A percentile compares a stretch with the other conserved stretches of the same genome.
phyloP scores from a whole-genome alignment of 139 green algal species.

The Tetraselmis striata region DNA sequence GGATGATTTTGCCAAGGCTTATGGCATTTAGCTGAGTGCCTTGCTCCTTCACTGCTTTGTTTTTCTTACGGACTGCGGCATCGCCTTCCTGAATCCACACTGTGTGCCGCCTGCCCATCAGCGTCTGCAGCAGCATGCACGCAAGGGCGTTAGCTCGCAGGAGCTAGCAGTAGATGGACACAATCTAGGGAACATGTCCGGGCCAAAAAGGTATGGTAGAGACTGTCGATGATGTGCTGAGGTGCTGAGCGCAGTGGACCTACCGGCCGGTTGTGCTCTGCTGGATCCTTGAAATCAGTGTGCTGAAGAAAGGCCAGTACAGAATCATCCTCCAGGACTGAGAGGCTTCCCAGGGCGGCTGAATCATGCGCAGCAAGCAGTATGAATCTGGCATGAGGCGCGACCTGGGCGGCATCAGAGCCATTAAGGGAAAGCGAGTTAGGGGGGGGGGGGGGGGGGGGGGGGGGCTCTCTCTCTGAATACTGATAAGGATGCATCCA shows the following conservation, averaged over 20 bases:
- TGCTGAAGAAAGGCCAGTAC: background rate
- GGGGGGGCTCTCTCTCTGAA: too few relatives aligned
- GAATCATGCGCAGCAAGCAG: background rate
- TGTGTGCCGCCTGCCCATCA: background rate
- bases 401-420: background rate
- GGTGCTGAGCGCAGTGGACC: too few relatives aligned
- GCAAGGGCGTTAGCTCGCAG: too few relatives aligned
- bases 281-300: background rate
- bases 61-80: background rate
- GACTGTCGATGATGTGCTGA: too few relatives aligned
- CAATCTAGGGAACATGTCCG: too few relatives aligned
- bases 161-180: too few relatives aligned
- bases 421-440: too few relatives aligned
- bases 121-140: background rate
- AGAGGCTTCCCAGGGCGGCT: background rate
- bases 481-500: too few relatives aligned
- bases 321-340: background rate
- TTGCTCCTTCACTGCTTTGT: background rate
- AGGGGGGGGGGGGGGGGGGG: too few relatives aligned
- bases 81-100: background rate
- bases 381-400: background rate
- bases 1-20: background rate
- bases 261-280: background rate
- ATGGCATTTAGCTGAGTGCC: background rate
- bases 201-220: too few relatives aligned